These are phyloP conservation scores for Periconia macrospinosa DNA, from an alignment of 2,329 filamentous ascomycete genomes.

Conservation along the genomic window DNA sequence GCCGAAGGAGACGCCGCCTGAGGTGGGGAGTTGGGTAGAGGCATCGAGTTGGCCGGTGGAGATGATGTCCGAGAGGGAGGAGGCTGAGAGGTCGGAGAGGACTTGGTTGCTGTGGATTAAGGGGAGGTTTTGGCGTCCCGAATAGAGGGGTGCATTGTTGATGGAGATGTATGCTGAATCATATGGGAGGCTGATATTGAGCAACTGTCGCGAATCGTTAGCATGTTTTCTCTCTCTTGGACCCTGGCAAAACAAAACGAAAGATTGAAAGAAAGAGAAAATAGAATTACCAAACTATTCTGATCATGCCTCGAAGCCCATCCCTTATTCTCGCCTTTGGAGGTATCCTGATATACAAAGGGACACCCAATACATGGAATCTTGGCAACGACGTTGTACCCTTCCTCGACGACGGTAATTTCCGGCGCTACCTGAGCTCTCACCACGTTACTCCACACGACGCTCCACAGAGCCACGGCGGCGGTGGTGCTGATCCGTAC, in stretches of 20 bases:
- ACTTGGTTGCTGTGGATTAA: constrained; percentile 34
- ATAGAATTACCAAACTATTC: constrained; percentile 27
- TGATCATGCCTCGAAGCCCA: constrained; percentile 29
- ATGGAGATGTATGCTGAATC: constrained; percentile 24
- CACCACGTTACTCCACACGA: background rate
- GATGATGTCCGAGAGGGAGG: constrained; percentile 18
- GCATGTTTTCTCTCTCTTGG: background rate
- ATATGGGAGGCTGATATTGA: constrained; percentile 36
- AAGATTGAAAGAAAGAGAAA: background rate
- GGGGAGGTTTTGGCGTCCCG: constrained; percentile 19
- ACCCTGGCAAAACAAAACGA: background rate
- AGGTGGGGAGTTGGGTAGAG: constrained; percentile 11
- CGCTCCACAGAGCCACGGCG: constrained; percentile 3
- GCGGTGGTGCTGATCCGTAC: constrained; percentile 10
- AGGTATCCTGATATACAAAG: constrained; percentile 35
- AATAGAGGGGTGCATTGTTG: constrained; percentile 27
- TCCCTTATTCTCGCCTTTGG: constrained; percentile 20
- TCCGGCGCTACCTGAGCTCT: constrained; percentile 22
- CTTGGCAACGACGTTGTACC: constrained; percentile 37
- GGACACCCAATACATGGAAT: constrained; percentile 37
- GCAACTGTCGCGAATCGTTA: constrained; percentile 15
- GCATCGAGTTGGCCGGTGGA: constrained; percentile 24
- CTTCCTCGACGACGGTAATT: constrained; percentile 32
- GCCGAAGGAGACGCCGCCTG: constrained; percentile 27
- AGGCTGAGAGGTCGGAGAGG: constrained; percentile 19